Evolutionary conservation across 345 rosid species (phyloP), one percentile per base, ranked within the genome.

Genomic region (Odontarrhena argentea): DNA sequence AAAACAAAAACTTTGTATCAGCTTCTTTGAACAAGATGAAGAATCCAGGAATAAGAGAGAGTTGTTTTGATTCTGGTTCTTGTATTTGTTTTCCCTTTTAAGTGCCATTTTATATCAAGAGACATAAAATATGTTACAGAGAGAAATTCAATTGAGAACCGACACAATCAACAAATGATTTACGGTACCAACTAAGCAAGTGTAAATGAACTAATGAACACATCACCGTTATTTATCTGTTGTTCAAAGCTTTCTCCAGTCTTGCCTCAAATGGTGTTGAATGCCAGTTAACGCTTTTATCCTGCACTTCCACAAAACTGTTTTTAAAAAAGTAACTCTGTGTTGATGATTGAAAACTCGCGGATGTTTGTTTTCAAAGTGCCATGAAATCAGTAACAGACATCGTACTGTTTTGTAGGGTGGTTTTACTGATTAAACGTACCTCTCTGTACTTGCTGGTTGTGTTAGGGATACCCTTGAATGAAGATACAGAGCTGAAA

Each of bases 361-460:
- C 22, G 50, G 30, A 4, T 41, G 52, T 49, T 60, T 15, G n/a
- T 42, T 51, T 32, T 53, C 11, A 37, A 48, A 48, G 18, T 3
- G 5, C 1, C 7, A 53, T 44, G 37, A 10, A 50, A 41, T 15
- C 26, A 15, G 4, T 14, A 49, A 30, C 24, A 60, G 51, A 58
- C 14, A 49, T 9, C 30, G 25, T 15, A 67, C 35, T 43, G 6
- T 35, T 34, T 38, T 2, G 7, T 14, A 56, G 44, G 15, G 30
- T 45, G 49, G 40, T 6, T 46, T 56, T n/a, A 54, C 53, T 25
- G 14, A 14, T 73, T 28, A 60, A 50, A 43, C 12, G 11, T 84
- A 88, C 99, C 97, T 95, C 99, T 81, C 86, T 78, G 68, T 91
- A 95, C 80, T 91, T 89, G 83, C 97, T 91, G 55, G 81, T 88